Evolutionary conservation across 306 rosid species (phyloP).

Genomic region (Cajanus cajan): DNA sequence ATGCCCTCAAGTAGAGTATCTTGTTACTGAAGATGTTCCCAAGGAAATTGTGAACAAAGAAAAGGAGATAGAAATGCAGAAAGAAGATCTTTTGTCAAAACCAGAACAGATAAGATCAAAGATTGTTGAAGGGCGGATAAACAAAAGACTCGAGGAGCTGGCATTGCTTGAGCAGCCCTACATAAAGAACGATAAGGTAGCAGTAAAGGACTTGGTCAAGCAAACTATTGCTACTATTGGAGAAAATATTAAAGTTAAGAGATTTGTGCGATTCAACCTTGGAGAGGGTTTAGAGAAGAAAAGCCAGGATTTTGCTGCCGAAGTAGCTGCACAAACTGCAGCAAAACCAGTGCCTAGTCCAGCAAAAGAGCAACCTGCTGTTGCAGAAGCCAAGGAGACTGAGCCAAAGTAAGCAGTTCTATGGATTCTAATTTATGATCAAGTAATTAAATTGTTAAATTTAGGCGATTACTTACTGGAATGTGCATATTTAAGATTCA

Average conservation of each 20-base stretch:
- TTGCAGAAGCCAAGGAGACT: constrained; percentile 54
- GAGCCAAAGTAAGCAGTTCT: constrained; percentile 64
- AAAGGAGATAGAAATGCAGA: constrained; percentile 93
- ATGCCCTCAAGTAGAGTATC: constrained; percentile 83
- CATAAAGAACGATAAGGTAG: constrained; percentile 86
- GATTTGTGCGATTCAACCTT: constrained; percentile 89
- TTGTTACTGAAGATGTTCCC: constrained; percentile 80
- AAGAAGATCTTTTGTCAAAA: constrained; percentile 88
- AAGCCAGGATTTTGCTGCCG: constrained; percentile 98
- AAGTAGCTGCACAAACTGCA: constrained; percentile 96
- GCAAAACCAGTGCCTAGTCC: constrained; percentile 54
- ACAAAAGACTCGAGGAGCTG: constrained; percentile 86
- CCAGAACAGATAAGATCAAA: constrained; percentile 92
- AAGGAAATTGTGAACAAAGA: constrained; percentile 74
- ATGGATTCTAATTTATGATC: constrained; percentile 3
- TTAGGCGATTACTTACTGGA: background rate
- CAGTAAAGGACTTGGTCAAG: constrained; percentile 84
- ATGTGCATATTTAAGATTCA: constrained; percentile 3
- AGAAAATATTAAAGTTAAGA: constrained; percentile 91
- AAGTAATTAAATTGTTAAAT: constrained; percentile 12
- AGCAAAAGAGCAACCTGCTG: constrained; percentile 56
- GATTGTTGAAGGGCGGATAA: constrained; percentile 94
- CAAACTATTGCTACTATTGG: constrained; percentile 95
- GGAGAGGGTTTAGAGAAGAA: constrained; percentile 98
- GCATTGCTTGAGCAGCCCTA: constrained; percentile 95